Evolutionary conservation across 1,139 yeast genomes (phyloP).

Genomic region (Sugiyamaella castrensis): DNA sequence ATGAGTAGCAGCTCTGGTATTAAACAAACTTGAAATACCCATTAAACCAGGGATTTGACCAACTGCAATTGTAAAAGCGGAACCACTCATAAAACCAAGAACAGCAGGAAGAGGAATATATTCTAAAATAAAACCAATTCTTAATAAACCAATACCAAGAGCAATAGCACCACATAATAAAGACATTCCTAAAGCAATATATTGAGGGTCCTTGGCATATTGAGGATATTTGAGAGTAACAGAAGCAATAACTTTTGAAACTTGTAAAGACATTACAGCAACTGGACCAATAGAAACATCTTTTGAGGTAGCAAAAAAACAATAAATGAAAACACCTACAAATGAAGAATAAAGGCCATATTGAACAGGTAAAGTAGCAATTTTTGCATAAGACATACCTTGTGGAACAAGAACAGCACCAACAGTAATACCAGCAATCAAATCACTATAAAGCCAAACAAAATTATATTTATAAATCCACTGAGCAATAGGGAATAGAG

Average conservation of each 20-base stretch:
- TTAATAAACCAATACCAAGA: conserved; percentile 72
- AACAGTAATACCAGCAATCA: conserved; percentile 89
- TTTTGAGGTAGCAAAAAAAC: conserved; percentile 90
- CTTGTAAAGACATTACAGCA: conserved; percentile 91
- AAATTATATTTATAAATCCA: conserved; percentile 86
- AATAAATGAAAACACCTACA: conserved; percentile 84
- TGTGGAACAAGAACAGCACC: conserved; percentile 94
- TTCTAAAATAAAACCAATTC: conserved; percentile 86
- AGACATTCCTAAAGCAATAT: conserved; percentile 74
- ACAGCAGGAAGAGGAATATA: conserved; percentile 90
- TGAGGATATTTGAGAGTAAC: conserved; percentile 54
- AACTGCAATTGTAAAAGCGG: conserved; percentile 74
- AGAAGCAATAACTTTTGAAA: conserved; percentile 68
- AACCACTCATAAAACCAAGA: conserved; percentile 93
- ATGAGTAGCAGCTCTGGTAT: conserved; percentile 72
- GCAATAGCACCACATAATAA: conserved; percentile 84
- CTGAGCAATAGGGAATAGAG: conserved; percentile 70
- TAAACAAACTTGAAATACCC: conserved; percentile 64
- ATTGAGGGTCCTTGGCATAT: conserved; percentile 40
- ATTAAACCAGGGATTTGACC: conserved; percentile 87
- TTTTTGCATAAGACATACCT: conserved; percentile 89
- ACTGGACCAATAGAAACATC: conserved; percentile 97
- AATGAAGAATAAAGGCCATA: conserved; percentile 90
- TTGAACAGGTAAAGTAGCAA: conserved; percentile 78
- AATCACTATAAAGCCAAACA: conserved; percentile 76